Evolutionary conservation across 352 stramenopile species (phyloP).

Genomic region (Phytophthora boehmeriae): DNA sequence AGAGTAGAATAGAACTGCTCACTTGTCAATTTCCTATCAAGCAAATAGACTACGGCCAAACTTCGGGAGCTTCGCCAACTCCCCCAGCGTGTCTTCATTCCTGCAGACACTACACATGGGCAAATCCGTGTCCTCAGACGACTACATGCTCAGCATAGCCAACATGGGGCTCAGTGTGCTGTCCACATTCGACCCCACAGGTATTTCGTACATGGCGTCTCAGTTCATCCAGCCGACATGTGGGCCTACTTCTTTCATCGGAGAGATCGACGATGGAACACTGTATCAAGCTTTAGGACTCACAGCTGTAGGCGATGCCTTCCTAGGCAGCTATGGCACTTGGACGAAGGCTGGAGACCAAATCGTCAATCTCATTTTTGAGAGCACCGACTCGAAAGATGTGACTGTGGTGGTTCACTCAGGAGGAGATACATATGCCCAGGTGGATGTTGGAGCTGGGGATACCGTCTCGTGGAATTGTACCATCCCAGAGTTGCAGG

Average conservation of each 20-base stretch:
- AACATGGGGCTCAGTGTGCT: constrained; percentile 39
- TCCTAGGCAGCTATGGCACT: constrained; percentile 27
- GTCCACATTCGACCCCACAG: constrained; percentile 41
- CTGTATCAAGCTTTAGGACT: constrained; percentile 25
- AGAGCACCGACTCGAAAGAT: constrained; percentile 23
- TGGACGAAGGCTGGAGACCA: constrained; percentile 37
- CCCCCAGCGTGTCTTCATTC: too few species aligned
- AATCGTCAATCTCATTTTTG: constrained; percentile 27
- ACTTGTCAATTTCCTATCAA: too few species aligned
- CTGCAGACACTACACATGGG: too few species aligned
- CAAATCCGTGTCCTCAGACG: constrained; percentile 13
- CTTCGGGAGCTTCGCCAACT: too few species aligned
- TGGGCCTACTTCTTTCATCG: constrained; percentile 30
- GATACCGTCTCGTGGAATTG: constrained; percentile 21
- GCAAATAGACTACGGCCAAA: too few species aligned
- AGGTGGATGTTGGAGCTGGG: constrained; percentile 17
- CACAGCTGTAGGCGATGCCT: constrained; percentile 22
- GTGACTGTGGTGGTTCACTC: constrained; percentile 27
- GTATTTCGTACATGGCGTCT: constrained; percentile 37
- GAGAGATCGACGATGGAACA: constrained; percentile 37
- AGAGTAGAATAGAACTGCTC: too few species aligned
- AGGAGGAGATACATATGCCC: constrained; percentile 22
- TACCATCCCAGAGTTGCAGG: constrained; percentile 24
- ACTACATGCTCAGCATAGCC: constrained; percentile 39
- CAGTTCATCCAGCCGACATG: constrained; percentile 46